Base-by-base conservation (phyloP, 2,329 filamentous ascomycete genomes). In the Zopfia rhizophila region DNA sequence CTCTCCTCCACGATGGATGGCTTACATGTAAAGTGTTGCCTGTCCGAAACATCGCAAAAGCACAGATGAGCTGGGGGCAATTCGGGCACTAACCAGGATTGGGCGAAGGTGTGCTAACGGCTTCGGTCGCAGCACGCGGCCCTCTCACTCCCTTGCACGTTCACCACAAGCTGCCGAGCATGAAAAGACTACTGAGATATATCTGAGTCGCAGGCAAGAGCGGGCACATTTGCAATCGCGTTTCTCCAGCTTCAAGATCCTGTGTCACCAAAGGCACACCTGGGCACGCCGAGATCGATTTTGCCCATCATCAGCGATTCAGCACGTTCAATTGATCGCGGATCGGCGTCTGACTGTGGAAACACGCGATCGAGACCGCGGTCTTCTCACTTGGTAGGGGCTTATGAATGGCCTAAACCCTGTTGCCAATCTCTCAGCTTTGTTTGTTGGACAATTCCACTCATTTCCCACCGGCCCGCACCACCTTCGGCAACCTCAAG, bases 331-430 rank as follows among this genome's bases (percentile, higher is more conserved):
- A n/a, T n/a, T n/a, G n/a, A n/a, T n/a, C n/a, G n/a, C n/a, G n/a
- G n/a, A n/a, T n/a, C n/a, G n/a, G n/a, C n/a, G n/a, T n/a, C n/a
- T n/a, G n/a, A n/a, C n/a, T n/a, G n/a, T n/a, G n/a, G n/a, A n/a
- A n/a, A n/a, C n/a, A n/a, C n/a, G 32, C 33, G 45, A 33, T 43
- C 45, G 44, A 48, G 38, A 48, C 42, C 38, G 21, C 22, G 19
- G 32, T 27, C 45, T 17, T 12, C 22, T 31, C 19, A 32, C 27
- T 23, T 38, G 21, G 18, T n/a, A n/a, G n/a, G 14, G 14, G 21
- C 32, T 33, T 22, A 18, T 14, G 27, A 21, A n/a, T n/a, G n/a
- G n/a, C n/a, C n/a, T n/a, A n/a, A n/a, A 14, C 12, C 41, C 14
- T 28, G 23, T 36, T 33, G 22, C 32, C 39, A 45, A 43, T 28